Evolutionary conservation across 2,329 filamentous ascomycete species (phyloP), one percentile per base, ranked within the genome.

Genomic region (Exophiala spinifera): DNA sequence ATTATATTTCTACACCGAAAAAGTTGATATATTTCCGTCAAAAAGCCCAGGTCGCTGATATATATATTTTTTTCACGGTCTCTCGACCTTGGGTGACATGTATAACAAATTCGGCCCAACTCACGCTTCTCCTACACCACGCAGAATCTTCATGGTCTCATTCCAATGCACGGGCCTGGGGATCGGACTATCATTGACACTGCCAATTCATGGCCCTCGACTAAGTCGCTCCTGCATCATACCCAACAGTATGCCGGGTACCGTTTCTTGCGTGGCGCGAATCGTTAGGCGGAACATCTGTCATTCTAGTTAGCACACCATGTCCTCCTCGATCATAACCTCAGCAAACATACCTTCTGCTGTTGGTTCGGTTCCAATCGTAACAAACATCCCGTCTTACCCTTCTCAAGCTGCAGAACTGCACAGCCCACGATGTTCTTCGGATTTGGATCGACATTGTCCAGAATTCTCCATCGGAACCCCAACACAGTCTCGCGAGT

Each of bases 271-370:
- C 1, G 94, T 99, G 4, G 92, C 94, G 59, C 94, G 83, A 64
- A 99, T 87, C 0, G 94, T 99, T 57, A 97, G 79, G 49, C 94
- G 91, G 66, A 95, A 88, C 90, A 96, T 96, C 94, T 96, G 63
- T 6, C 31, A 23, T 39, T 14, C 45, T n/a, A 19, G 36, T 39
- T 46, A 43, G 20, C 21, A 3, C 31, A 36, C 20, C n/a, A 39
- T 11, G 20, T 25, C 13, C 21, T 14, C 15, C 15, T 14, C 7
- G 13, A 23, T 43, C 34, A 36, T 40, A 34, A 34, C 3, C 28
- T 37, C 8, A 17, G 42, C 74, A 1, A 14, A 25, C 86, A 76
- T 80, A 96, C 94, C 84, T 90, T 89, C 61, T 87, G 92, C 61
- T 83, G 81, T 67, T 91, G 92, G 74, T 99, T 99, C 57, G 94